Conservation (phyloP, 2,329 filamentous ascomycete genomes). For the Xylariomycetidae sp. region DNA sequence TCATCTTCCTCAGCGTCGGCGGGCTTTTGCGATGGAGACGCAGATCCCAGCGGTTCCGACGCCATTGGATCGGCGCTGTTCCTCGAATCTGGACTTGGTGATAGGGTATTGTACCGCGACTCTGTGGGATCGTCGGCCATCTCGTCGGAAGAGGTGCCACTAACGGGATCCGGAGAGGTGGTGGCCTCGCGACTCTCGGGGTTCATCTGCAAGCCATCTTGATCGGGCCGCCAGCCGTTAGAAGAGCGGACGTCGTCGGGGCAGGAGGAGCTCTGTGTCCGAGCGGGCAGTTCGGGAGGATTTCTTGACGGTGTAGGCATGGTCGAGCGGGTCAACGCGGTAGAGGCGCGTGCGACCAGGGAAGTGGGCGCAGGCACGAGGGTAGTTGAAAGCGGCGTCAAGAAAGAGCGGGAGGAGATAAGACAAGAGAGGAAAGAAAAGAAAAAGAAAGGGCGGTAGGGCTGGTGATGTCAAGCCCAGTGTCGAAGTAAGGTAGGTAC, state of each 20-base stretch:
- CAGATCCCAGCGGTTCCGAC: slow-evolving; percentile 13
- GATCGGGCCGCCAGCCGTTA: slow-evolving; percentile 18
- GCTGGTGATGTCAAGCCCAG: slow-evolving; percentile 5
- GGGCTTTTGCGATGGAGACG: slow-evolving; percentile 18
- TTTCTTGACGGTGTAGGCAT: slow-evolving; percentile 28
- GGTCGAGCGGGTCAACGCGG: slow-evolving; percentile 9
- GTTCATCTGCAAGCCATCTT: slow-evolving; percentile 23
- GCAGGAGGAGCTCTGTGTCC: slow-evolving; percentile 26
- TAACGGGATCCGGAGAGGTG: slow-evolving; percentile 19
- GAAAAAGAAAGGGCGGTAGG: slow-evolving; percentile 1
- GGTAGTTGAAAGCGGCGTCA: background rate
- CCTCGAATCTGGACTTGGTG: slow-evolving; percentile 19
- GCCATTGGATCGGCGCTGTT: slow-evolving; percentile 13
- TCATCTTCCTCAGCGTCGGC: slow-evolving; percentile 16
- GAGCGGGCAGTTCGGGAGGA: slow-evolving; percentile 20
- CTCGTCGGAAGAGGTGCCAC: slow-evolving; percentile 8
- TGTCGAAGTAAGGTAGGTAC: too few relatives aligned
- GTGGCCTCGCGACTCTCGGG: slow-evolving; percentile 16
- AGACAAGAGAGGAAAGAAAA: slow-evolving; percentile 3
- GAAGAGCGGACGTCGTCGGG: slow-evolving; percentile 23
- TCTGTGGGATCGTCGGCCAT: slow-evolving; percentile 12
- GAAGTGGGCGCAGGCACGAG: background rate
- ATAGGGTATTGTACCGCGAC: slow-evolving; percentile 22
- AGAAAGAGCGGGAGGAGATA: slow-evolving; percentile 4
- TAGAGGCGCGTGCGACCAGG: slow-evolving; percentile 6